Base-by-base conservation (phyloP, 2,329 filamentous ascomycete genomes). In the Exophiala spinifera region DNA sequence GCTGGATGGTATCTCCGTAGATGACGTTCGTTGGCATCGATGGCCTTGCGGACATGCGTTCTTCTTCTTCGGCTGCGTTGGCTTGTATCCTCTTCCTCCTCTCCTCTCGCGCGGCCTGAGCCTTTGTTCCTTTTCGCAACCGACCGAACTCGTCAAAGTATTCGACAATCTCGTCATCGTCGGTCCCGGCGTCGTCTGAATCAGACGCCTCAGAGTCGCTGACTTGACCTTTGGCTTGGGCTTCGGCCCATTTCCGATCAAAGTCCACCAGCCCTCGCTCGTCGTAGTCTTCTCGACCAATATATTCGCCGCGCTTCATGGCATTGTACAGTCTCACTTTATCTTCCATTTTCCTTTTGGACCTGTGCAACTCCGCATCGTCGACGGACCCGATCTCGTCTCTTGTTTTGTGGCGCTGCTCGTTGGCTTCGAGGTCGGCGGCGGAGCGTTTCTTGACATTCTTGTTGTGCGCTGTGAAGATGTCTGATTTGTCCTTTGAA, bases 91-190 rank as follows among this genome's bases (percentile, higher is more conserved):
- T 64, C 33, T 70, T 78, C 36, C 78, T 74, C 11, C 83, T 80
- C 61, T 87, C 80, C 62, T 87, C 79, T 5, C 79, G 79, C 37
- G 83, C 80, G 14, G 82, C 84, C 59, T 94, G 83, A 3, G 84
- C 80, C 45, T 81, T 80, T 0, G 89, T 92, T 15, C 87, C 88
- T 40, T 76, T 83, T 3, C 91, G 79, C 13, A 85, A 80, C n/a
- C 94, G 86, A 2, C 94, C 94, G 67, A 95, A 96, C 66, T 97
- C 94, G 70, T 99, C 94, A 49, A 87, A 81, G 68, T 89, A 95
- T 62, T 96, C 91, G 4, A 97, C 76, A n/a, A 88, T 70, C 50
- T 91, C 86, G 21, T 79, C 76, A 42, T 76, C 72, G 61, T 63
- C 74, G 17, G 65, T 65, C 6, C 62, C 70, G 2, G 73, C 73